Evolutionary conservation across 2,329 filamentous ascomycete species (phyloP), one percentile per base, ranked within the genome.

Genomic region (Delphinella strobiligena): DNA sequence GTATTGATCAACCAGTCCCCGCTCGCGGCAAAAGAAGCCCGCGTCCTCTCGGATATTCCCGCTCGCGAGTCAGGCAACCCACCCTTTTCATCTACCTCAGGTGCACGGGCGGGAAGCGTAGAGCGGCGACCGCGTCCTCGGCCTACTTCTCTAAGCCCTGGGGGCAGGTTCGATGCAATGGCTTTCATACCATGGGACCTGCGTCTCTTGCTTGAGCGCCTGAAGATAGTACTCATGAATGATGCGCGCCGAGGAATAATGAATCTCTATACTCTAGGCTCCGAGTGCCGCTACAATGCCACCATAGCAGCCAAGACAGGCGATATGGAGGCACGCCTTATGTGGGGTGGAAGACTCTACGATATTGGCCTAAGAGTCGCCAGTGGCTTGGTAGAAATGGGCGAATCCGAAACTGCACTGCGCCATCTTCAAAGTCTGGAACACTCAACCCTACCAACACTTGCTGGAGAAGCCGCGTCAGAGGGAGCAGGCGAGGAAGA

Each of bases 211-310:
- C 79, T 81, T 5, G 82, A 95, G 7, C 74, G 88, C 1, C 69
- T 96, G 15, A 85, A 93, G 49, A 85, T 84, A 0, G 73, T 94
- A 34, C 86, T 85, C 1, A 93, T 91, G 47, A 80, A 80, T 3
- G 91, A 98, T 60, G 72, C 89, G 4, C 73, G 88, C 45, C 72
- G 88, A 47, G 82, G 84, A 3, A 80, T 98, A 42, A 89, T 91
- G 70, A 83, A 82, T 33, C 85, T 93, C 56, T 93, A 94, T 55
- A 87, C 94, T 46, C 71, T 96, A 2, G 87, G 53, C 3, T 46
- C 43, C 5, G 58, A 60, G 45, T 52, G 51, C 2, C 41, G 56
- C 15, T 43, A 45, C 40, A 35, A 55, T 41, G 36, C 52, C 2
- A 41, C 43, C 14, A 34, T 45, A 19, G 52, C 59, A 49, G 9